Evolutionary conservation across 345 rosid species (phyloP).

Genomic region (Linum lewisii): DNA sequence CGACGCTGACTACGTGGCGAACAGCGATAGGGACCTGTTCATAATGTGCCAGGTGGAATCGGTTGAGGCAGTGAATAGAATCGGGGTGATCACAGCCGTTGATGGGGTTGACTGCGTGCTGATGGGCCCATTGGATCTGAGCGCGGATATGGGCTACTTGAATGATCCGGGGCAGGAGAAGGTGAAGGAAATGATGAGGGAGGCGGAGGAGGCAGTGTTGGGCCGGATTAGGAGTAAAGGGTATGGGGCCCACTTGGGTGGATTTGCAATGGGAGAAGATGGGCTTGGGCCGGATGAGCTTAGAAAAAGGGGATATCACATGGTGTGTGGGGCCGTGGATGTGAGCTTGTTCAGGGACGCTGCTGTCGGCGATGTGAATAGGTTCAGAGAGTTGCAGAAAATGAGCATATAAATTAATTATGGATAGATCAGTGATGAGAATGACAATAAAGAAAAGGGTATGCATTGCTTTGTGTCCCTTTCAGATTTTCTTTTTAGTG

Average conservation of each 20-base stretch:
- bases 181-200: conserved; percentile 55
- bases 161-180: conserved; percentile 95
- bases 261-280: conserved; percentile 74
- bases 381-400: conserved; percentile 29
- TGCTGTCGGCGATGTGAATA: conserved; percentile 64
- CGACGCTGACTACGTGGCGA: conserved; percentile 65
- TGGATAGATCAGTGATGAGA: too few species aligned
- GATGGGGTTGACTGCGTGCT: conserved; percentile 90
- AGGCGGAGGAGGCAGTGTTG: conserved; percentile 62
- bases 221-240: conserved; percentile 13
- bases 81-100: conserved; percentile 63
- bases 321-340: conserved; percentile 78
- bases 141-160: conserved; percentile 75
- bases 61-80: conserved; percentile 51
- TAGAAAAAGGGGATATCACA: conserved; percentile 52
- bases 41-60: conserved; percentile 94
- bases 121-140: conserved; percentile 92
- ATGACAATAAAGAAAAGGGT: too few species aligned
- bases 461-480: too few species aligned
- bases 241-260: conserved; percentile 51
- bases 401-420: neutral
- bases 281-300: conserved; percentile 42
- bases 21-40: conserved; percentile 55
- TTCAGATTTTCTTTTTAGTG: neutral
- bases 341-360: conserved; percentile 59